phyloP scores from a whole-genome alignment of 306 rosid species.

The Sicyos baderoa region DNA sequence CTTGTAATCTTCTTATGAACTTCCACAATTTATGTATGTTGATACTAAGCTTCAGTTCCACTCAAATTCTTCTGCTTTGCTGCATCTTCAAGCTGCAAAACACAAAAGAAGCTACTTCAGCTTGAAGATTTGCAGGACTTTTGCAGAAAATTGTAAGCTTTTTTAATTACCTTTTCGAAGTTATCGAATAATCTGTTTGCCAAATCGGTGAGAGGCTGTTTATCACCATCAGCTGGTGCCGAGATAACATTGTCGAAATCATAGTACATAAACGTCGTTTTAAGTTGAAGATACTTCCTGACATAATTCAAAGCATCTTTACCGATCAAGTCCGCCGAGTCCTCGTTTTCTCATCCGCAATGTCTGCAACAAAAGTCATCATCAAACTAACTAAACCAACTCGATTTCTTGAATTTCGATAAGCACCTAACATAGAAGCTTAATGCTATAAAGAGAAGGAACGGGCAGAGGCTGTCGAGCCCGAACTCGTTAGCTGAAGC shows the following conservation, averaged over 20 bases:
- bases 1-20: neutral
- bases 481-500: constrained; percentile 67
- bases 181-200: constrained; percentile 77
- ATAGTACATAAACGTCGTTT: constrained; percentile 71
- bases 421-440: constrained; percentile 13
- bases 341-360: constrained; percentile 70
- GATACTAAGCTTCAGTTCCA: constrained; percentile 38
- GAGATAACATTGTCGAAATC: constrained; percentile 77
- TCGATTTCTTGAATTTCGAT: neutral
- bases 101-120: neutral
- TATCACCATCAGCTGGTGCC: constrained; percentile 45
- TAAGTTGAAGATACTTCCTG: constrained; percentile 63
- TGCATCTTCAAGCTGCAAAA: constrained; percentile 71
- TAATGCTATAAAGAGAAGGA: constrained; percentile 60
- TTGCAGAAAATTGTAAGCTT: neutral
- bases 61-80: constrained; percentile 45
- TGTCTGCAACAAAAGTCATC: constrained; percentile 31
- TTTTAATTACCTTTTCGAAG: constrained; percentile 59
- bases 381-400: neutral
- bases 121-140: neutral
- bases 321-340: constrained; percentile 71
- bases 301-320: constrained; percentile 73
- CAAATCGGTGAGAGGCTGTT: constrained; percentile 58
- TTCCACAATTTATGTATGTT: constrained; percentile 34
- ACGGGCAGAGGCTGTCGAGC: constrained; percentile 54